Evolutionary conservation across 2,329 filamentous ascomycete genomes (phyloP).

Genomic region (Phyllosticta paracitricarpa): DNA sequence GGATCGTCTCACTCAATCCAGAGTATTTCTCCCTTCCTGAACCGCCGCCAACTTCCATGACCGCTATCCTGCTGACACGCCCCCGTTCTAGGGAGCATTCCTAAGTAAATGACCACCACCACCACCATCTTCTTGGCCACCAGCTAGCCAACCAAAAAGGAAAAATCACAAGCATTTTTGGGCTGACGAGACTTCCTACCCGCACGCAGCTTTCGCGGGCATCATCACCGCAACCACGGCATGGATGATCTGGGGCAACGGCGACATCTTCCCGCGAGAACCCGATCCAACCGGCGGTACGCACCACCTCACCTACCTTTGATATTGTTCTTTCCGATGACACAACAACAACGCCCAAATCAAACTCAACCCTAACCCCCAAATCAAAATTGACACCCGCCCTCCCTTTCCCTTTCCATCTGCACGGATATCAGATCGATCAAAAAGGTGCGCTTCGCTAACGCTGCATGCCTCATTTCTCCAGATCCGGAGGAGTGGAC

Average conservation of each 20-base stretch:
- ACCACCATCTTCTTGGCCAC: neutral
- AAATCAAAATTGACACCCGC: no score
- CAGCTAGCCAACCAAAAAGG: no score
- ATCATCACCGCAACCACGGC: constrained; percentile 71
- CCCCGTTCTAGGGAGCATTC: constrained; percentile 23
- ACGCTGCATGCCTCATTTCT: neutral
- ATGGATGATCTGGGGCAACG: constrained; percentile 69
- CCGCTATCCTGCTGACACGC: constrained; percentile 14
- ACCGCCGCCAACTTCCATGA: constrained; percentile 2
- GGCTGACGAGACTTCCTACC: neutral
- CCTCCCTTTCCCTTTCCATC: neutral
- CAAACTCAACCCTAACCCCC: no score
- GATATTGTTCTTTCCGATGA: constrained; percentile 17
- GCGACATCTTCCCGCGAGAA: constrained; percentile 62
- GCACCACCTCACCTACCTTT: no score
- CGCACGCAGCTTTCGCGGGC: constrained; percentile 54
- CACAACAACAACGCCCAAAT: neutral
- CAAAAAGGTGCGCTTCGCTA: neutral
- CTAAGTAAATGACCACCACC: constrained; percentile 14
- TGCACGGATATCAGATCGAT: neutral
- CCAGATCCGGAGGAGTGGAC: constrained; percentile 64
- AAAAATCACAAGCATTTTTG: neutral
- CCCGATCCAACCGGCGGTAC: constrained; percentile 68
- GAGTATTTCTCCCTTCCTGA: constrained; percentile 12
- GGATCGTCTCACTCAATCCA: constrained; percentile 37